Base-by-base conservation (phyloP, 2,329 filamentous ascomycete species). In the Hymenoscyphus albidus region DNA sequence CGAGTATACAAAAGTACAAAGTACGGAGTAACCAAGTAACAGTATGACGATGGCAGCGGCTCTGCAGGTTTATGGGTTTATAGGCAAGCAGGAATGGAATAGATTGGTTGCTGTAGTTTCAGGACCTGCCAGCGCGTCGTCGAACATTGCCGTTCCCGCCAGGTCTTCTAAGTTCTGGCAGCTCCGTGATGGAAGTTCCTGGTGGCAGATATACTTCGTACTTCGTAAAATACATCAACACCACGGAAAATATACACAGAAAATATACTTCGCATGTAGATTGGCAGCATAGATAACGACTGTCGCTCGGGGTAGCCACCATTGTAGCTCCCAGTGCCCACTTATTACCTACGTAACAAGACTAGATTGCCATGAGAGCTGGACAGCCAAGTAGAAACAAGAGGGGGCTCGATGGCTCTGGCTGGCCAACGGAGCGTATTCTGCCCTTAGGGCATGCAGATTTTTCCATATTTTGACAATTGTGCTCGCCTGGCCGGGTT, bases 61-160 rank as follows among this genome's bases (percentile, higher is more conserved):
- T 12, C 14, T 16, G 18, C 44, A 55, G 62, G 44, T 55, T 56
- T 56, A 59, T 64, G 44, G 62, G 44, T 55, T 56, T 56, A 59
- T 64, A 35, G 40, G 55, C n/a, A 55, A 42, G 56, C 40, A 48
- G 56, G 42, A 58, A 55, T 51, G 31, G 27, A 42, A 40, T 31
- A 16, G 59, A 35, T 14, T 59, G 61, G 18, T 44, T 32, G 3
- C 18, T n/a, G n/a, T 42, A 22, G 39, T 63, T 63, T 27, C 39
- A 39, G 18, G n/a, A 54, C n/a, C 42, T 48, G 56, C 56, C 56
- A 63, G 56, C 55, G 57, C 56, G 16, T 42, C n/a, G 38, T 54
- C 42, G 35, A 61, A 54, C 61, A 35, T 13, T 16, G 18, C n/a
- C 10, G 44, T 51, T 51, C 44, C 22, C 9, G 44, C 3, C 35